These are phyloP conservation scores for Geotrichum macrosporum DNA, from an alignment of 1,139 yeast species.

Conservation along the genomic window DNA sequence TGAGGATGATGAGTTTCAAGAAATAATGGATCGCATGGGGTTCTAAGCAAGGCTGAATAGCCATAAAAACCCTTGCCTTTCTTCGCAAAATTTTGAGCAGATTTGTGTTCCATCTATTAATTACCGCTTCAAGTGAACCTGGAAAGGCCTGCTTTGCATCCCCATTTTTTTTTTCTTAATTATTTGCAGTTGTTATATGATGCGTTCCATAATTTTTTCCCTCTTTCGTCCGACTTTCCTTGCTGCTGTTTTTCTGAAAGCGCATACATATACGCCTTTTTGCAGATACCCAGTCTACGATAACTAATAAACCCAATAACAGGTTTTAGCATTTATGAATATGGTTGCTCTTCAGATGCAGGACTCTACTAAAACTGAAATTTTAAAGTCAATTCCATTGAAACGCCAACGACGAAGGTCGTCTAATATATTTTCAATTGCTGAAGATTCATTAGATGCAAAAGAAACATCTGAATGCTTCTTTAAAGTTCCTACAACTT, in stretches of 20 bases:
- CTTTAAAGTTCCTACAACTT: constrained; percentile 54
- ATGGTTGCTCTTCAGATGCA: not conserved
- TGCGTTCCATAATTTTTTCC: no score
- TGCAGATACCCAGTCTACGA: no score
- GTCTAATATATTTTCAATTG: not conserved
- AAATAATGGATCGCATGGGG: constrained; percentile 1
- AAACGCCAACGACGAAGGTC: constrained; percentile 12
- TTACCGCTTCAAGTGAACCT: no score
- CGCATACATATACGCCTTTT: no score
- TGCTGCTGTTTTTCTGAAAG: no score
- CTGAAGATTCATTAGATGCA: constrained; percentile 33
- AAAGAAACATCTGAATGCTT: constrained; percentile 55
- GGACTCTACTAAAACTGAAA: constrained; percentile 13
- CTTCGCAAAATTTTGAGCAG: no score
- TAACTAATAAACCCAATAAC: no score
- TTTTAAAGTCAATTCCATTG: constrained; percentile 18
- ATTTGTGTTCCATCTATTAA: no score
- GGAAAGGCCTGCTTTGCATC: no score
- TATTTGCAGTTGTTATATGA: no score
- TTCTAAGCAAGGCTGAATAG: not conserved
- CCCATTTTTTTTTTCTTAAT: no score
- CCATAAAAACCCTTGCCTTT: not conserved
- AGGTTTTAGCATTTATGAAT: not conserved
- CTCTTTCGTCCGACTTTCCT: no score
- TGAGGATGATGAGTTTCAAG: constrained; percentile 23